phyloP scores from a whole-genome alignment of 129 eudicot species.

The Tagetes patula region DNA sequence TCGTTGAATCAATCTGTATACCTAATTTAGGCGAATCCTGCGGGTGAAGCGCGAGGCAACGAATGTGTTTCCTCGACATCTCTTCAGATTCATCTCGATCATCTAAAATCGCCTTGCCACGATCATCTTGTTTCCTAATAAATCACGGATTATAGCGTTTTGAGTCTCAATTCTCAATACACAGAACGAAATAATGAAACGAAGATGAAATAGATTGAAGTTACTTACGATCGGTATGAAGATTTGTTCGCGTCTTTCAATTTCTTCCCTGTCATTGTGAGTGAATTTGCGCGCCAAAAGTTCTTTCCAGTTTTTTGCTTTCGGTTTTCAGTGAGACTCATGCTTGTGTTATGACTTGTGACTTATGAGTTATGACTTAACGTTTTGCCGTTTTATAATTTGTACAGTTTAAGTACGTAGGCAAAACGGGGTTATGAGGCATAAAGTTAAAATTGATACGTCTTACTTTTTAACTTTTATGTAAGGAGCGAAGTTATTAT shows the following conservation, averaged over 20 bases:
- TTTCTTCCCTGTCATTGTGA: constrained; percentile 31
- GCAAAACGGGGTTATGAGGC: too few species aligned
- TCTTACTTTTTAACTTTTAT: too few species aligned
- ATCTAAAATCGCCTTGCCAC: constrained; percentile 30
- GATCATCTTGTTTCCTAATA: constrained; percentile 32
- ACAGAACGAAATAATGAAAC: not conserved
- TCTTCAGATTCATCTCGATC: constrained; percentile 22
- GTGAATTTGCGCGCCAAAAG: constrained; percentile 26
- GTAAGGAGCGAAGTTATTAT: too few species aligned
- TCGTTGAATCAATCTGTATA: constrained; percentile 5
- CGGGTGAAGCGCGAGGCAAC: constrained; percentile 34
- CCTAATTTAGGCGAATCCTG: constrained; percentile 33
- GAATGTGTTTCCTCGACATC: constrained; percentile 20
- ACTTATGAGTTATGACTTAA: too few species aligned
- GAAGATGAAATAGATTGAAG: constrained; percentile 23
- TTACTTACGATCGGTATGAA: constrained; percentile 33
- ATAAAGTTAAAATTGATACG: too few species aligned
- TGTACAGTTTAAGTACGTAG: too few species aligned
- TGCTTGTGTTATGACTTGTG: not conserved
- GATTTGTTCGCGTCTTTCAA: constrained; percentile 32
- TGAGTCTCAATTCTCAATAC: not conserved
- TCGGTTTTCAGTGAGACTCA: not conserved
- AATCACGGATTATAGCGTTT: not conserved
- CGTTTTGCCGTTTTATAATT: too few species aligned
- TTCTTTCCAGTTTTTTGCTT: constrained; percentile 1